Percentiles rank a stretch among this genome's conserved stretches.
Conservation (phyloP, 2,329 filamentous ascomycete species). For the Fusarium zealandicum region DNA sequence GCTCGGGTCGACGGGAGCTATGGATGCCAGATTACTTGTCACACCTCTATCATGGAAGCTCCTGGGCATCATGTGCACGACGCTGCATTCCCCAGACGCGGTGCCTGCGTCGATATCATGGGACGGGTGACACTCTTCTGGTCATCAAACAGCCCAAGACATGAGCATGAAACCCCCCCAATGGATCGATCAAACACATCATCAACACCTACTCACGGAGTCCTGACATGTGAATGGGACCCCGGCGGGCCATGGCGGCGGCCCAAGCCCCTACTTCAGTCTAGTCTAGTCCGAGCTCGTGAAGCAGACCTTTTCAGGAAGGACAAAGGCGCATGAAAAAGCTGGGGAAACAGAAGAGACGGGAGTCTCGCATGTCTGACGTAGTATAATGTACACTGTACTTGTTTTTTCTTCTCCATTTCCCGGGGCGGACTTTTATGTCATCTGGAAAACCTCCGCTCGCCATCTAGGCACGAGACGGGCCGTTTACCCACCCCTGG, state of each 20-base stretch:
- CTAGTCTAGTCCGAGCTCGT: conserved; percentile 27
- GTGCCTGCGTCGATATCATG: conserved; percentile 21
- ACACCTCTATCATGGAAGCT: not conserved
- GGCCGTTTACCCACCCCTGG: conserved; percentile 2
- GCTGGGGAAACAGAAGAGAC: conserved; percentile 25
- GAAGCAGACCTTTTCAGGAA: conserved; percentile 16
- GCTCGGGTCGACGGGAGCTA: conserved; percentile 12
- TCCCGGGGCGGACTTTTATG: conserved; percentile 8
- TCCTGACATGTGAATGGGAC: conserved; percentile 33
- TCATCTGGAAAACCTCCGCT: conserved; percentile 4
- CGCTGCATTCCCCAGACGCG: conserved; percentile 1
- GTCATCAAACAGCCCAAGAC: conserved; percentile 5
- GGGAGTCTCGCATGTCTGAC: not conserved
- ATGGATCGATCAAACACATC: conserved; percentile 20
- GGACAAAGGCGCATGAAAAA: conserved; percentile 21
- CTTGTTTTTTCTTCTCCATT: not conserved
- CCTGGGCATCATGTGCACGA: conserved; percentile 14
- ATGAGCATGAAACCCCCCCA: conserved; percentile 17
- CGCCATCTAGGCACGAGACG: not conserved
- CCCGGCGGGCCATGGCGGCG: conserved; percentile 18
- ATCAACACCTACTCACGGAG: conserved; percentile 1
- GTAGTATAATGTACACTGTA: conserved; percentile 1
- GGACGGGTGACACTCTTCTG: not conserved
- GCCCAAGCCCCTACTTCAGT: conserved; percentile 32
- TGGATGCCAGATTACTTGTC: not conserved